Percentiles rank a stretch among this genome's conserved stretches.
These are phyloP conservation scores for Wolfiporia cocos DNA, from an alignment of 1,284 basidiomycete genomes.

Conservation along the genomic window DNA sequence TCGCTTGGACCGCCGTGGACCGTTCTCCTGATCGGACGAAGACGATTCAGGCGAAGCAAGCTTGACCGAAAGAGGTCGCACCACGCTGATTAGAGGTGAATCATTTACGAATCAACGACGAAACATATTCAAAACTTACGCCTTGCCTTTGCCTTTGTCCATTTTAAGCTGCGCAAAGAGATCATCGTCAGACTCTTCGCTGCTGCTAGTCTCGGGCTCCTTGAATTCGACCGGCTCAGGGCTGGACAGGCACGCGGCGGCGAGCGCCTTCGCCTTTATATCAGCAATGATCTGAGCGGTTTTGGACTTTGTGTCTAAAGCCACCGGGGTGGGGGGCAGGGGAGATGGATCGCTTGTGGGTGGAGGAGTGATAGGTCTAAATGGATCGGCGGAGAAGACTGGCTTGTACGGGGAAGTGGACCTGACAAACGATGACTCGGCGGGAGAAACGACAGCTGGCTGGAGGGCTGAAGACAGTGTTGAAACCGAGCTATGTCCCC, in stretches of 20 bases:
- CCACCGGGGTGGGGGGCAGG: constrained; percentile 33
- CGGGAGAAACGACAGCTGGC: not conserved
- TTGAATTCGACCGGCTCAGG: constrained; percentile 34
- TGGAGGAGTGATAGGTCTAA: constrained; percentile 32
- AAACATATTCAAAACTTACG: constrained; percentile 2
- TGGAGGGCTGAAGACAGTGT: not conserved
- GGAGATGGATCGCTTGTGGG: constrained; percentile 27
- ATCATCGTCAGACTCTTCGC: constrained; percentile 35
- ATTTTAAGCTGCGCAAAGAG: constrained; percentile 6
- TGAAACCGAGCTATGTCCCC: not conserved
- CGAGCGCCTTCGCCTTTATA: constrained; percentile 44
- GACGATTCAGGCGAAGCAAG: not conserved
- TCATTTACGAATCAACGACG: not conserved
- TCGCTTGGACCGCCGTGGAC: not conserved
- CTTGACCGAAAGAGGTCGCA: not conserved
- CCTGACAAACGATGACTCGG: constrained; percentile 3
- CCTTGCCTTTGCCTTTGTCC: constrained; percentile 11
- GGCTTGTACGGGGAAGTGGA: not conserved
- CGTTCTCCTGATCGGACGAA: constrained; percentile 5
- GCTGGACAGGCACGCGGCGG: constrained; percentile 35
- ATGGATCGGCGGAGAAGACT: constrained; percentile 10
- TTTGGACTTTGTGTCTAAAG: constrained; percentile 41
- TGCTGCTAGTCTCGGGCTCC: constrained; percentile 40
- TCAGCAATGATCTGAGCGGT: constrained; percentile 53
- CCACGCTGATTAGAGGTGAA: constrained; percentile 1